Conservation (phyloP, 805 yeast species). For the Yarrowia sp. region DNA sequence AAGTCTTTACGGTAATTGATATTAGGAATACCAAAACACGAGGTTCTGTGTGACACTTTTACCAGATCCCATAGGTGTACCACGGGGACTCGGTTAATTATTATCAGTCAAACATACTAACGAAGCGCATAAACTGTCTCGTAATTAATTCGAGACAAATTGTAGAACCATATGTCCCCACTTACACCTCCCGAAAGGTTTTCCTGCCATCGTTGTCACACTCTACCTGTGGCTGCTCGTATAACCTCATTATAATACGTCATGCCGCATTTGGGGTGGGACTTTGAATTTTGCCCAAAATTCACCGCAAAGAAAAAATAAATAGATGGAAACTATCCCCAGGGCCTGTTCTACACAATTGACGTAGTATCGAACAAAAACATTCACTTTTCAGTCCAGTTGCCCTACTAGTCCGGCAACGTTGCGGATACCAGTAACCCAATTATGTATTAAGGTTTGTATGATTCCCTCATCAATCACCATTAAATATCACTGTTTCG, state of each 20-base stretch:
- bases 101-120: too few species aligned
- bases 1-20: too few species aligned
- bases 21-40: too few species aligned
- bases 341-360: neutral
- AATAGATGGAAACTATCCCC: neutral
- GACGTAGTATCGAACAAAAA: neutral
- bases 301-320: too few species aligned
- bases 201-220: neutral
- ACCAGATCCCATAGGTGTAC: too few species aligned
- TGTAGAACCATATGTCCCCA: too few species aligned
- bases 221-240: constrained; percentile 4
- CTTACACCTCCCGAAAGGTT: too few species aligned
- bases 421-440: neutral
- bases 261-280: neutral
- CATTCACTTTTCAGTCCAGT: neutral
- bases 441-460: neutral
- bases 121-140: too few species aligned
- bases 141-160: too few species aligned
- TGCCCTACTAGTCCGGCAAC: neutral
- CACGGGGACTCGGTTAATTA: too few species aligned
- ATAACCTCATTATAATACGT: neutral
- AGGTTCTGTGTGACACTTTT: too few species aligned
- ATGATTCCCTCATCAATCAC: neutral
- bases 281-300: neutral
- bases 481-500: too few species aligned